These are phyloP conservation scores for Phytophthora capsici DNA, from an alignment of 352 stramenopile genomes.

Conservation along the genomic window DNA sequence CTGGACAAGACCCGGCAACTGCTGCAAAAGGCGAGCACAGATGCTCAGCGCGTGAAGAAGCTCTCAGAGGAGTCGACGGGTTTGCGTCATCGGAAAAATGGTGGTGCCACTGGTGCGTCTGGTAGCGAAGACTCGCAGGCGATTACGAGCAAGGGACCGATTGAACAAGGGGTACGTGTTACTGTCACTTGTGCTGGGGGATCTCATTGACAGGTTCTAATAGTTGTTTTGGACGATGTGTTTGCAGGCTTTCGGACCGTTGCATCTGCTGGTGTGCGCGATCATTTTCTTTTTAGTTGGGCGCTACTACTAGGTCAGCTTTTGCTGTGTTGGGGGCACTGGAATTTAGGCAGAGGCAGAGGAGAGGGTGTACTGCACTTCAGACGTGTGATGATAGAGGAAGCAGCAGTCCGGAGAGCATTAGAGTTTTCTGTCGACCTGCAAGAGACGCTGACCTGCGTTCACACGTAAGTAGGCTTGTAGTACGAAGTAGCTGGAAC, in stretches of 20 bases:
- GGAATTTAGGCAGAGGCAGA: constrained; percentile 21
- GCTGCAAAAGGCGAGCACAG: constrained; percentile 71
- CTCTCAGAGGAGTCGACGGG: constrained; percentile 60
- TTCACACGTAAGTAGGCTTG: constrained; percentile 14
- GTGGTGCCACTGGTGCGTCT: constrained; percentile 16
- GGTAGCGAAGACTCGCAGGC: constrained; percentile 46
- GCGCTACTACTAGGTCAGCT: constrained; percentile 72
- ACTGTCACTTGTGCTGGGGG: not conserved
- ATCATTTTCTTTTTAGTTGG: constrained; percentile 92
- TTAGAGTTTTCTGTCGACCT: constrained; percentile 37
- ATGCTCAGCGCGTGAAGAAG: constrained; percentile 71
- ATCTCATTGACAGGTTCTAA: too few species aligned
- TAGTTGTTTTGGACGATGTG: not conserved
- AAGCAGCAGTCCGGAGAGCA: constrained; percentile 30
- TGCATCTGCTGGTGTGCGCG: constrained; percentile 84
- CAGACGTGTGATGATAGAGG: constrained; percentile 9
- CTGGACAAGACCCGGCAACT: constrained; percentile 82
- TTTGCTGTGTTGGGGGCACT: constrained; percentile 12
- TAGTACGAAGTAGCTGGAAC: constrained; percentile 4
- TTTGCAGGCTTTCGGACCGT: constrained; percentile 70
- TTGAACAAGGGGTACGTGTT: constrained; percentile 61
- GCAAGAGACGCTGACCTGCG: constrained; percentile 16
- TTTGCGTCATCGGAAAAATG: constrained; percentile 80
- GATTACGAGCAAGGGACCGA: constrained; percentile 42
- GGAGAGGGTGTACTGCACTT: constrained; percentile 28